Conservation (phyloP, 257 asterid genomes). For the Nicotiana otophora region DNA sequence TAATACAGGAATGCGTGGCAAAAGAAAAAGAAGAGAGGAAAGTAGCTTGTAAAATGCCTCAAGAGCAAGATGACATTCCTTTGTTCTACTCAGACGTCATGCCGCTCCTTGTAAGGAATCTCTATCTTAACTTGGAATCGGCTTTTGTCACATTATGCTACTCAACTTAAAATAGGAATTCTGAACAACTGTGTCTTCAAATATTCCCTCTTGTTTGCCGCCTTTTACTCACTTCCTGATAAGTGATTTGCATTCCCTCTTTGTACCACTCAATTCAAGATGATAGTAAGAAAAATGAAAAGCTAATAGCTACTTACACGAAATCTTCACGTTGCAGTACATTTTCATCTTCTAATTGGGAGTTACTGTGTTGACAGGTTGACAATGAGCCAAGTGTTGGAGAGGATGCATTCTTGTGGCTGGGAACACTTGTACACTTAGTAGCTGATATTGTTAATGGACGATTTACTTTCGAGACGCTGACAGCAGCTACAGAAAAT, state of each 20-base stretch:
- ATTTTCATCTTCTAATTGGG: neutral
- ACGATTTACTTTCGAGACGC: slow-evolving; percentile 80
- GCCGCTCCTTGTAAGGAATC: slow-evolving; percentile 81
- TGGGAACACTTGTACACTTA: slow-evolving; percentile 63
- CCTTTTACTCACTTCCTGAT: neutral
- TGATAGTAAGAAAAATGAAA: neutral
- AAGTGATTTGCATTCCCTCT: neutral
- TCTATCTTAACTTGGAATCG: neutral
- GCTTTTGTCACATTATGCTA: neutral
- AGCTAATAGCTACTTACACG: neutral
- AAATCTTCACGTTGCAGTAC: neutral
- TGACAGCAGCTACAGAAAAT: slow-evolving; percentile 63
- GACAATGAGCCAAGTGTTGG: slow-evolving; percentile 57
- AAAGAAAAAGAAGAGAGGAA: slow-evolving; percentile 68
- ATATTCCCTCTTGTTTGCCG: neutral
- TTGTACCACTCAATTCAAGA: neutral
- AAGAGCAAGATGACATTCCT: slow-evolving; percentile 57
- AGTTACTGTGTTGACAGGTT: slow-evolving; percentile 39
- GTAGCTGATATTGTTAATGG: slow-evolving; percentile 67
- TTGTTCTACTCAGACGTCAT: slow-evolving; percentile 87
- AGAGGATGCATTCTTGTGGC: slow-evolving; percentile 86
- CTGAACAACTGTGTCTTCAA: neutral
- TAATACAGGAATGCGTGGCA: slow-evolving; percentile 49
- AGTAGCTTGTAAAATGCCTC: slow-evolving; percentile 16
- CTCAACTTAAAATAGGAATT: neutral